Evolutionary conservation across 441 rosid species (phyloP).

Genomic region (Mallotus repandus): DNA sequence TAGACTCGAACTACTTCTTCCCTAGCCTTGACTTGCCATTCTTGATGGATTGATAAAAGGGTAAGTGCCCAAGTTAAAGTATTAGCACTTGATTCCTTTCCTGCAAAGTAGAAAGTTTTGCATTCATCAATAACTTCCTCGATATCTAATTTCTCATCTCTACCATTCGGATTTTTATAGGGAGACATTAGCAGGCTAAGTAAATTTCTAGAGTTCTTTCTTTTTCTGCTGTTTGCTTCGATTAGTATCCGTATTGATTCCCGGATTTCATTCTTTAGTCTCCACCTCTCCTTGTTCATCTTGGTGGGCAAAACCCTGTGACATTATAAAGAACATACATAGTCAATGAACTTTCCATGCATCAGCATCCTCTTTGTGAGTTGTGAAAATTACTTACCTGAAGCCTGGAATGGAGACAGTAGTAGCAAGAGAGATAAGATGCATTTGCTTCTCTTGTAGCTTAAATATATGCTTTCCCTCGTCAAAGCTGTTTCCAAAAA

Average conservation of each 20-base stretch:
- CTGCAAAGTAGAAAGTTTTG: conserved; percentile 83
- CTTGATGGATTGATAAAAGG: conserved; percentile 62
- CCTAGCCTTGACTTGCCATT: conserved; percentile 74
- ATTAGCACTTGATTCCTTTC: conserved; percentile 71
- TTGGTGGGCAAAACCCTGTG: conserved; percentile 70
- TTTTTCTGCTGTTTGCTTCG: conserved; percentile 25
- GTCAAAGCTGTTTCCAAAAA: conserved; percentile 72
- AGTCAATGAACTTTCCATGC: no score
- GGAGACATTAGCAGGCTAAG: conserved; percentile 55
- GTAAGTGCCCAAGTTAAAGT: conserved; percentile 67
- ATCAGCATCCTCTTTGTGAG: neutral
- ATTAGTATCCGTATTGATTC: conserved; percentile 52
- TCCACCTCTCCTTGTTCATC: conserved; percentile 69
- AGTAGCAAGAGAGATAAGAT: conserved; percentile 53
- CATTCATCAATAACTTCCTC: conserved; percentile 83
- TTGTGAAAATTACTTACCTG: conserved; percentile 40
- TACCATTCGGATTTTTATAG: conserved; percentile 41
- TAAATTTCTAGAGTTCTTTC: conserved; percentile 44
- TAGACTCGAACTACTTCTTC: conserved; percentile 56
- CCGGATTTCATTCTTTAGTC: conserved; percentile 56
- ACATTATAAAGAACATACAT: no score
- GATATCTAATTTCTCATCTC: conserved; percentile 52
- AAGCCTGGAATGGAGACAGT: conserved; percentile 72
- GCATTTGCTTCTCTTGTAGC: conserved; percentile 68
- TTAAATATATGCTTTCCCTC: conserved; percentile 67